Conservation (phyloP, 2,329 filamentous ascomycete genomes). For the Cryphonectria japonica region DNA sequence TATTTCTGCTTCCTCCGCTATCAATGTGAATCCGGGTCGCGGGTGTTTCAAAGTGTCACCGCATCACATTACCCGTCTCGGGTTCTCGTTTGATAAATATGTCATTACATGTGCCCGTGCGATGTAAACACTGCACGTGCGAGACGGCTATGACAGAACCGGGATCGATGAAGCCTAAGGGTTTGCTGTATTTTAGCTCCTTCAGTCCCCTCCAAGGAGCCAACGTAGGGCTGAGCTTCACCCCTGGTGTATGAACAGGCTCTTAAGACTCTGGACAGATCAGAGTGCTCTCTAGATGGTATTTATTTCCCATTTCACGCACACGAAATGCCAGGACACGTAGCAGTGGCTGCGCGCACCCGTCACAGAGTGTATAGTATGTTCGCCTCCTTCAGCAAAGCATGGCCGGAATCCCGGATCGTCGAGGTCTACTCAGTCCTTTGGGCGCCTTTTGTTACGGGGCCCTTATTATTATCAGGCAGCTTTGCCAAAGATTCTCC, state of each 20-base stretch:
- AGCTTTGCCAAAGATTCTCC: conserved; percentile 36
- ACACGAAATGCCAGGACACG: background rate
- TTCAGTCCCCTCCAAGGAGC: background rate
- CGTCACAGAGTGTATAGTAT: too few species aligned
- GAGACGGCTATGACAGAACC: background rate
- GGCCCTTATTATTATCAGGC: background rate
- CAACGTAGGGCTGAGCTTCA: background rate
- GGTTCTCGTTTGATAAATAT: background rate
- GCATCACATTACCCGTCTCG: background rate
- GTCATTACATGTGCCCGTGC: background rate
- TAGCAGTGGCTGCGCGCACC: too few species aligned
- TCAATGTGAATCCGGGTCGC: background rate
- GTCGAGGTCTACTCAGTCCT: background rate
- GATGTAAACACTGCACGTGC: background rate
- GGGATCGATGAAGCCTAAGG: background rate
- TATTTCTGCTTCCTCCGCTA: background rate
- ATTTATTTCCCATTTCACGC: background rate
- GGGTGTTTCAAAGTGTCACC: background rate
- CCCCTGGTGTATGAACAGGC: background rate
- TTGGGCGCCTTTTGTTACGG: too few species aligned
- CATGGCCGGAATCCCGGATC: background rate
- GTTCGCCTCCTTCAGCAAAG: too few species aligned
- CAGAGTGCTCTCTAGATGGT: background rate
- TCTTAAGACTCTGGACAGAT: background rate
- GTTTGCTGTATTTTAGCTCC: background rate